phyloP scores from a whole-genome alignment of 768 basidiomycete species.

The Solioccasus polychromus region DNA sequence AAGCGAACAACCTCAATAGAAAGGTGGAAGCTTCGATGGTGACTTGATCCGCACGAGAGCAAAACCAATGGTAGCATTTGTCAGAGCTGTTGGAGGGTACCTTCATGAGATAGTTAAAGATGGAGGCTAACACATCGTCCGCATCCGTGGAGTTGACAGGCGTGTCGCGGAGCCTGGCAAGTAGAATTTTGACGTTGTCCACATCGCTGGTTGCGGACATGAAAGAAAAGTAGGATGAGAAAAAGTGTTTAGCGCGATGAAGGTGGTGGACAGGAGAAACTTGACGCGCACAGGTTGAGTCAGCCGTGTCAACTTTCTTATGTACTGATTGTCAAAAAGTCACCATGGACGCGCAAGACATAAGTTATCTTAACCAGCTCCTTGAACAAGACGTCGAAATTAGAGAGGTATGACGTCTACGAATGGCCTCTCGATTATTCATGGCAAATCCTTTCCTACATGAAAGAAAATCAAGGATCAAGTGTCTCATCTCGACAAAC shows the following conservation, averaged over 20 bases:
- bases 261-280: neutral
- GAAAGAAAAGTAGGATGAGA: constrained; percentile 8
- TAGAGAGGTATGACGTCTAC: constrained; percentile 50
- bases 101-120: constrained; percentile 56
- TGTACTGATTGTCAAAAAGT: constrained; percentile 36
- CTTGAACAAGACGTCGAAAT: constrained; percentile 63
- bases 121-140: constrained; percentile 44
- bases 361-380: constrained; percentile 55
- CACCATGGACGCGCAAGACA: constrained; percentile 49
- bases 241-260: neutral
- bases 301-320: neutral
- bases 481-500: constrained; percentile 72
- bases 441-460: constrained; percentile 3
- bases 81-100: constrained; percentile 38
- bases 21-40: constrained; percentile 74
- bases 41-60: constrained; percentile 52
- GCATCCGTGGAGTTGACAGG: constrained; percentile 53
- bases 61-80: constrained; percentile 74
- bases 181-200: constrained; percentile 44
- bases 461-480: constrained; percentile 77
- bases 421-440: neutral
- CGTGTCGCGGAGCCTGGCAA: constrained; percentile 53
- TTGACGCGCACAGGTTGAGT: neutral
- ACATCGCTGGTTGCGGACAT: constrained; percentile 26
- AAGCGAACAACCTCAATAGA: constrained; percentile 80